Conservation (phyloP, 768 basidiomycete genomes). For the Boletellus ananiceps region DNA sequence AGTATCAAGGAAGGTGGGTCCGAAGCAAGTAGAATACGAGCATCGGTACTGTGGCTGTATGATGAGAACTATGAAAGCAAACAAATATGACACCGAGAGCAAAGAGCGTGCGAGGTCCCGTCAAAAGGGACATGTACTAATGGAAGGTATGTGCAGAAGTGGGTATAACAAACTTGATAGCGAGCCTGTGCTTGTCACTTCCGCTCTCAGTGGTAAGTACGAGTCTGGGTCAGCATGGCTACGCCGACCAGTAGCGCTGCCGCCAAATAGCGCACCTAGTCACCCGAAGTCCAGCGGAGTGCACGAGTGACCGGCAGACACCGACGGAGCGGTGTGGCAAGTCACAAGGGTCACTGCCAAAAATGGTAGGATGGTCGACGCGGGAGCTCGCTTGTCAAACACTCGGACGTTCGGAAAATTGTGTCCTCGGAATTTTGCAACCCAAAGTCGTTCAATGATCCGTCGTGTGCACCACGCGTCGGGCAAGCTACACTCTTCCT, state of each 20-base stretch:
- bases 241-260: too few species aligned
- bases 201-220: too few species aligned
- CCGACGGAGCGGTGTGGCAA: too few species aligned
- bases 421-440: constrained; percentile 13
- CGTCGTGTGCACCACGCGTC: constrained; percentile 16
- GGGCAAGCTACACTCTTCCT: constrained; percentile 7
- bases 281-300: too few species aligned
- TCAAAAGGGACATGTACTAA: constrained; percentile 2
- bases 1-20: constrained; percentile 9
- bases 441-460: constrained; percentile 25
- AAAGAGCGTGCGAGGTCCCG: constrained; percentile 19
- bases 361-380: too few species aligned
- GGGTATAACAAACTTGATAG: neutral
- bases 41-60: constrained; percentile 5
- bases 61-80: constrained; percentile 2
- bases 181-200: neutral
- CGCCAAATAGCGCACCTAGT: too few species aligned
- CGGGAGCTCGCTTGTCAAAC: too few species aligned
- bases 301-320: too few species aligned
- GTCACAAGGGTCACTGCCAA: too few species aligned
- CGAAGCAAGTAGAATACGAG: constrained; percentile 10
- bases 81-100: neutral
- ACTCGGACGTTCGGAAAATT: too few species aligned
- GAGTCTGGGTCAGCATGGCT: too few species aligned
- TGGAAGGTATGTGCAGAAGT: neutral